A percentile compares a stretch with the other conserved stretches of the same genome.
Evolutionary conservation across 179 eudicot species (phyloP).

Genomic region (Spinacia oleracea): DNA sequence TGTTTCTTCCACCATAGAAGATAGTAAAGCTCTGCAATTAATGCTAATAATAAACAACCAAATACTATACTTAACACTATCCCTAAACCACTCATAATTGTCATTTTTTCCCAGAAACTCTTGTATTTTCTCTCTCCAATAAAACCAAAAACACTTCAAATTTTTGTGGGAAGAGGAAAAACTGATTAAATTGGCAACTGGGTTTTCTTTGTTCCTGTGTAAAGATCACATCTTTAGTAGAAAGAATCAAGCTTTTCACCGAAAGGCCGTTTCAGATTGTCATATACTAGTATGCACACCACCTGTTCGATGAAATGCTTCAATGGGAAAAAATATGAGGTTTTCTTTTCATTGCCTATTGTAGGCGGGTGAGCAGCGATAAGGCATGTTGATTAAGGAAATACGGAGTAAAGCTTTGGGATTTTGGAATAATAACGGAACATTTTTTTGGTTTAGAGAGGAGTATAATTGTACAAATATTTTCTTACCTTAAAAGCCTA

Average conservation of each 20-base stretch:
- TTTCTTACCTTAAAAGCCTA: slow-evolving; percentile 30
- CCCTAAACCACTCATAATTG: slow-evolving; percentile 63
- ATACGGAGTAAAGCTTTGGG: not conserved
- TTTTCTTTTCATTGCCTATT: slow-evolving; percentile 5
- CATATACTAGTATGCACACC: not conserved
- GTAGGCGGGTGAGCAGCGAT: slow-evolving; percentile 12
- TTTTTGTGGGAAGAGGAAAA: not conserved
- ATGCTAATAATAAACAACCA: slow-evolving; percentile 63
- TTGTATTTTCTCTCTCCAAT: not conserved
- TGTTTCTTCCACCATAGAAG: slow-evolving; percentile 77
- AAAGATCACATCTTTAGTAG: slow-evolving; percentile 9
- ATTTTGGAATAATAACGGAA: not conserved
- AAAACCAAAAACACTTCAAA: not conserved
- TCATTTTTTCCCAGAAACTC: slow-evolving; percentile 43
- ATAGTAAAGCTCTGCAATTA: slow-evolving; percentile 78
- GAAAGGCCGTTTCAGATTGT: slow-evolving; percentile 19
- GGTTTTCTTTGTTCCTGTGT: not conserved
- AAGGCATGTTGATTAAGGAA: slow-evolving; percentile 1
- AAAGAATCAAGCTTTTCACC: slow-evolving; percentile 26
- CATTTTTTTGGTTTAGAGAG: not conserved
- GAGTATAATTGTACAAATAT: not conserved
- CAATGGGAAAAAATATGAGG: slow-evolving; percentile 13
- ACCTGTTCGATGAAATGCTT: slow-evolving; percentile 29
- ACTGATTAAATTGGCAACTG: not conserved
- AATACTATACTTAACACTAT: slow-evolving; percentile 67